These are phyloP conservation scores for Fusarium falciforme DNA, from an alignment of 2,329 filamentous ascomycete genomes.

Conservation along the genomic window DNA sequence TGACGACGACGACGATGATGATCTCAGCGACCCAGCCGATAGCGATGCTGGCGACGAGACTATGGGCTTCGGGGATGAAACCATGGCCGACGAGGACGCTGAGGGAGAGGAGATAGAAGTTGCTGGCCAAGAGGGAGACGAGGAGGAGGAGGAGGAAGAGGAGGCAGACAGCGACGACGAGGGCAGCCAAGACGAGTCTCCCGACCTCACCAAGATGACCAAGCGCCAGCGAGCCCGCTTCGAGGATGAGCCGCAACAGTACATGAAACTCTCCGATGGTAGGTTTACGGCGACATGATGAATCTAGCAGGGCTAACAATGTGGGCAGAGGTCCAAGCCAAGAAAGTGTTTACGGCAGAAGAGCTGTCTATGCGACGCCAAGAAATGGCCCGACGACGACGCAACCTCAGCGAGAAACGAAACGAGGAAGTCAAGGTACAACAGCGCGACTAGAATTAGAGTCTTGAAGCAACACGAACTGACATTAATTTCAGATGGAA, in stretches of 20 bases:
- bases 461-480: constrained; percentile 9
- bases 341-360: constrained; percentile 71
- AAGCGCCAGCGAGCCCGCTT: constrained; percentile 70
- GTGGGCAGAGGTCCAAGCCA: constrained; percentile 69
- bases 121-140: constrained; percentile 55
- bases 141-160: constrained; percentile 56
- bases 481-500: constrained; percentile 72
- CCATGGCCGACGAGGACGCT: constrained; percentile 60
- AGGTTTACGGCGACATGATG: constrained; percentile 38
- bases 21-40: constrained; percentile 65
- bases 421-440: constrained; percentile 72
- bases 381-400: constrained; percentile 70
- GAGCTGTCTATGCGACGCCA: constrained; percentile 71
- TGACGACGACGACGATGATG: constrained; percentile 63
- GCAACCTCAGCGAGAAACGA: constrained; percentile 73
- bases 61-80: constrained; percentile 57
- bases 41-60: constrained; percentile 58
- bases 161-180: constrained; percentile 58
- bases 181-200: constrained; percentile 62
- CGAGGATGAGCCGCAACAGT: constrained; percentile 65
- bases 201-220: constrained; percentile 70
- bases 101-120: constrained; percentile 59
- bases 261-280: constrained; percentile 72
- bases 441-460: background rate
- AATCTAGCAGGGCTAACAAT: constrained; percentile 14